Percentiles rank a stretch among this genome's conserved stretches.
Conservation (phyloP, 2,329 filamentous ascomycete genomes). For the Verticillium nonalfalfae region DNA sequence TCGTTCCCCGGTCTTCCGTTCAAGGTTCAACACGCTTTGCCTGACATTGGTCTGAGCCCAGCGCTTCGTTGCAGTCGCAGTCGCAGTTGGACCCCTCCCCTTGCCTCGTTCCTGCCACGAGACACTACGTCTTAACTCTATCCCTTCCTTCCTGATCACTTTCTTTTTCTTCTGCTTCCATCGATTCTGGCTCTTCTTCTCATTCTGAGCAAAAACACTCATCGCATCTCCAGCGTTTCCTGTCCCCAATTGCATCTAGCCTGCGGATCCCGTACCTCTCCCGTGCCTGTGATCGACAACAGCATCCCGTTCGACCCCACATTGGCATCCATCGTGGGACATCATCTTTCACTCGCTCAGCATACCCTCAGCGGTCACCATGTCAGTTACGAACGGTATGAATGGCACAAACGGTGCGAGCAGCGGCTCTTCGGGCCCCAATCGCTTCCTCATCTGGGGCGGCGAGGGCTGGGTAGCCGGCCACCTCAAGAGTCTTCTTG, state of each 20-base stretch:
- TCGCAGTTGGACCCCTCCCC: background rate
- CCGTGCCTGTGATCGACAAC: background rate
- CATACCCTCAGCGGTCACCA: background rate
- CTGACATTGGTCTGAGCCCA: background rate
- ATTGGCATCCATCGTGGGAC: background rate
- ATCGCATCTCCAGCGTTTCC: background rate
- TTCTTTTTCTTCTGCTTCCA: constrained; percentile 1
- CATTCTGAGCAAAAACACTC: background rate
- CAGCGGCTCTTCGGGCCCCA: constrained; percentile 16
- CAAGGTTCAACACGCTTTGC: background rate
- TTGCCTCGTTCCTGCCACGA: background rate
- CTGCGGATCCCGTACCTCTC: background rate
- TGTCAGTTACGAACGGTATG: background rate
- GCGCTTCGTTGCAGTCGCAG: background rate
- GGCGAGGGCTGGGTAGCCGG: constrained; percentile 57
- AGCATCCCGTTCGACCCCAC: background rate
- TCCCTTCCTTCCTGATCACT: background rate
- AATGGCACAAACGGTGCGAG: constrained; percentile 20
- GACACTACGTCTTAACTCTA: background rate
- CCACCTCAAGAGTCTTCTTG: constrained; percentile 52
- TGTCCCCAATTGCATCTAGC: background rate
- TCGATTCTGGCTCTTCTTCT: background rate
- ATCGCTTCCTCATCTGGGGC: constrained; percentile 59
- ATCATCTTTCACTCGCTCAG: background rate
- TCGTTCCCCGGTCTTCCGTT: background rate